A percentile compares a stretch with the other conserved stretches of the same genome.
These are phyloP conservation scores for Centrapalus pauciflorus DNA, from an alignment of 129 eudicot species.

Conservation along the genomic window DNA sequence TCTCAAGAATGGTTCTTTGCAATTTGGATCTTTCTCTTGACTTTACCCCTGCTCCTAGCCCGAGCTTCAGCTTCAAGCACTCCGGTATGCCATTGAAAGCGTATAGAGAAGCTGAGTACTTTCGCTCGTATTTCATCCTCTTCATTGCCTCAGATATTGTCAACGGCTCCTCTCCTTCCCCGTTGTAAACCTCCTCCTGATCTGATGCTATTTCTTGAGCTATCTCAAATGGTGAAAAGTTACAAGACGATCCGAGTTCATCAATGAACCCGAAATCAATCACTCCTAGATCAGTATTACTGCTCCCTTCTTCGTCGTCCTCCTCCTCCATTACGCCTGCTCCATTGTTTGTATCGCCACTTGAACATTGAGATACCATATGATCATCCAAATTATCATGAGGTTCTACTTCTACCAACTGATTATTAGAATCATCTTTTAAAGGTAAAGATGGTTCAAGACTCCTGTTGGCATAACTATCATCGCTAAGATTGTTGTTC, in stretches of 20 bases:
- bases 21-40: constrained; percentile 36
- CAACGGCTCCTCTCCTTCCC: constrained; percentile 45
- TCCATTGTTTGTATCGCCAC: constrained; percentile 31
- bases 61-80: constrained; percentile 55
- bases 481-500: constrained; percentile 8
- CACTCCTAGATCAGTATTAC: constrained; percentile 19
- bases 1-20: constrained; percentile 26
- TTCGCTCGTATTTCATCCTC: constrained; percentile 79
- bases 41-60: constrained; percentile 23
- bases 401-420: constrained; percentile 4
- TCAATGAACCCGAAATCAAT: constrained; percentile 66
- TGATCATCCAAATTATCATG: constrained; percentile 19
- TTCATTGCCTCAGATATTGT: constrained; percentile 62
- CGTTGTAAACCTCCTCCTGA: constrained; percentile 25
- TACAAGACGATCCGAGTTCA: constrained; percentile 43
- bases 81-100: constrained; percentile 80
- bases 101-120: constrained; percentile 72
- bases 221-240: constrained; percentile 58
- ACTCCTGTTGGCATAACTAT: neutral
- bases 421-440: constrained; percentile 21
- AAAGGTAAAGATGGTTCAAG: constrained; percentile 24
- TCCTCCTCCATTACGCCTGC: constrained; percentile 40
- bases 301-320: constrained; percentile 27
- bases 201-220: constrained; percentile 48
- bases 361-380: constrained; percentile 14